Evolutionary conservation across 768 basidiomycete genomes (phyloP), one percentile per base, ranked within the genome.

Genomic region (Lactarius vividus): DNA sequence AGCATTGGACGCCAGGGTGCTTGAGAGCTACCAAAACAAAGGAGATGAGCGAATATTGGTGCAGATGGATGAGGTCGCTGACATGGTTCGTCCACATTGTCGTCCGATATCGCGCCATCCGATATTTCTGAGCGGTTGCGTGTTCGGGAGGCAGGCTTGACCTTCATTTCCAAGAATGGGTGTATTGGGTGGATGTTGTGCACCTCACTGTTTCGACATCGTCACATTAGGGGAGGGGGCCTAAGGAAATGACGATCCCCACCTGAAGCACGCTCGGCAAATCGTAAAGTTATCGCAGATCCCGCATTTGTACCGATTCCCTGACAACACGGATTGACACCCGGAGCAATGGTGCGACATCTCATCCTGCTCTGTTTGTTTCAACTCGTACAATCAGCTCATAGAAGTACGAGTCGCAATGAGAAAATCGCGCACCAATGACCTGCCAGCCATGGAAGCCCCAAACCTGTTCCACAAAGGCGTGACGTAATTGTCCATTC

Each of bases 151-250:
- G 52, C 63, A 3, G 79, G 80, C 70, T 80, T 83, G 69, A 92
- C 91, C n/a, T 88, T 88, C 6, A 95, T 84, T 10, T 85, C 82
- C 23, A 96, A 78, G 80, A 96, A 97, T 2, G 90, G 86, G 72
- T 98, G 94, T 0, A 85, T 83, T 1, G 95, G 96, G 72, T 98
- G 95, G 18, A 96, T 84, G 71, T 95, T 92, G 69, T 96, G 92
- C 13, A 95, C 94, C 77, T 92, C 87, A 72, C 94, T 94, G 68
- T 62, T 53, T 28, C 60, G 37, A 49, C 64, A 11, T 68, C 62
- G 31, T 52, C 5, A 35, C 39, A 57, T 70, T 63, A 20, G 35
- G 59, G 68, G 42, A 57, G 9, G 57, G 15, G 2, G 9, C 40
- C 37, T 63, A 49, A 57, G 57, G 53, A 16, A 13, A 64, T 15